Evolutionary conservation across 179 eudicot genomes (phyloP).

Genomic region (Heliamphora pulchella): DNA sequence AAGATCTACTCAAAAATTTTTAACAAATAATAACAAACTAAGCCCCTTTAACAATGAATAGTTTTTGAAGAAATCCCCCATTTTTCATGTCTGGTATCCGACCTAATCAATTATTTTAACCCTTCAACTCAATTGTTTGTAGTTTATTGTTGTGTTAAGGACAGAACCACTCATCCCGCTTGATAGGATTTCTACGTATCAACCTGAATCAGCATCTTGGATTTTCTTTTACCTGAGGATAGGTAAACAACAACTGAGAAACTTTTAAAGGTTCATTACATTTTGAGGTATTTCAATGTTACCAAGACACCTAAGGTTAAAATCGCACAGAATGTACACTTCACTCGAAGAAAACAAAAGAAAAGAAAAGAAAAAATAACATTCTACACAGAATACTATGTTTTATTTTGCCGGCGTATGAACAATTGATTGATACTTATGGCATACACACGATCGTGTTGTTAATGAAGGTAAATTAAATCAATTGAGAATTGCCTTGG

Average conservation of each 20-base stretch:
- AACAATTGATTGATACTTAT: constrained; percentile 1
- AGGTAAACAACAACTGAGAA: background rate
- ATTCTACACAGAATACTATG: background rate
- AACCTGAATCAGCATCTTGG: no score
- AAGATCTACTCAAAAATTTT: no score
- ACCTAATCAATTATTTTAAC: background rate
- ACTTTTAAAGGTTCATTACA: background rate
- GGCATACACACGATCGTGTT: constrained; percentile 8
- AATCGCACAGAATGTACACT: background rate
- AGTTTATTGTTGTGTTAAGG: background rate
- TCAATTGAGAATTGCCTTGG: constrained; percentile 11
- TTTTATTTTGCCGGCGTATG: background rate
- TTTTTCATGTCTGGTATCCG: background rate
- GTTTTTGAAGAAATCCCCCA: background rate
- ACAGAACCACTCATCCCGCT: background rate
- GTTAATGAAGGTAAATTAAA: background rate
- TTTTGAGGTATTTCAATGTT: background rate
- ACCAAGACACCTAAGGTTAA: background rate
- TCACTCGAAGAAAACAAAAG: background rate
- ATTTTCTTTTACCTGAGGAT: background rate
- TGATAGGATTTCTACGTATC: background rate
- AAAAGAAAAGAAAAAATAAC: background rate
- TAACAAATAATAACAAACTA: background rate
- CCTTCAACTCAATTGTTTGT: background rate
- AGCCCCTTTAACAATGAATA: background rate